Conservation (phyloP, 805 yeast species). For the Spathaspora boniae region DNA sequence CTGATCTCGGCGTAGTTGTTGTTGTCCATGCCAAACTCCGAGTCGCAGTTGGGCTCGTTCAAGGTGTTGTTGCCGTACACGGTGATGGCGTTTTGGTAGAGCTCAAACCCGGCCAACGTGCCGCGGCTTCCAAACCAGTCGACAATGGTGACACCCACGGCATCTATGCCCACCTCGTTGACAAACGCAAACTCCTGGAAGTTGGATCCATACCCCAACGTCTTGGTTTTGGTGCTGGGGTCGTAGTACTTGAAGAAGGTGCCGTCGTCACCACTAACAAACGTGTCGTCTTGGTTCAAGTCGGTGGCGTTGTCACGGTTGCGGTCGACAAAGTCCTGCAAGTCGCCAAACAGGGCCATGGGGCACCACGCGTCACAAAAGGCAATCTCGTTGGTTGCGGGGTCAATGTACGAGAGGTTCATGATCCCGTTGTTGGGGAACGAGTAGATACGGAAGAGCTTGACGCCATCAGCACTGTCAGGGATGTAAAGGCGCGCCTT, state of each 20-base stretch:
- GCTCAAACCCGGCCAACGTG: constrained; percentile 67
- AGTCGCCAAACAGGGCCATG: constrained; percentile 39
- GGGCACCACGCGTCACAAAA: constrained; percentile 93
- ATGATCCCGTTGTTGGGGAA: constrained; percentile 82
- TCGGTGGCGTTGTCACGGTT: constrained; percentile 25
- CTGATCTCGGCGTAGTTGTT: constrained; percentile 21
- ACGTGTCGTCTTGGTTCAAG: constrained; percentile 18
- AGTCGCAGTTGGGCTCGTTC: constrained; percentile 63
- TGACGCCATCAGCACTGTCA: constrained; percentile 45
- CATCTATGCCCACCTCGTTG: constrained; percentile 56
- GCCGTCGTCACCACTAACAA: constrained; percentile 32
- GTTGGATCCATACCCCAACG: constrained; percentile 41
- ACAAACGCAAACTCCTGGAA: constrained; percentile 83
- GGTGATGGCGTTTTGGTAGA: constrained; percentile 57
- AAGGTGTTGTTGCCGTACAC: constrained; percentile 73
- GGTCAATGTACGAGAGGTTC: constrained; percentile 86
- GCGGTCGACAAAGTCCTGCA: constrained; percentile 25
- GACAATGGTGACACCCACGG: constrained; percentile 60
- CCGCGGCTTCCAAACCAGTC: constrained; percentile 69
- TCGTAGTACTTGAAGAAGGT: constrained; percentile 34
- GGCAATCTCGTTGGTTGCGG: constrained; percentile 50
- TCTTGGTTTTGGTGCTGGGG: constrained; percentile 28
- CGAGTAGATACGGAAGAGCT: constrained; percentile 69
- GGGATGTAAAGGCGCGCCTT: constrained; percentile 73
- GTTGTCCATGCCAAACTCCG: constrained; percentile 11